Percentiles rank a stretch among this genome's conserved stretches.
Evolutionary conservation across 306 rosid genomes (phyloP).

Genomic region (Vigna unguiculata): DNA sequence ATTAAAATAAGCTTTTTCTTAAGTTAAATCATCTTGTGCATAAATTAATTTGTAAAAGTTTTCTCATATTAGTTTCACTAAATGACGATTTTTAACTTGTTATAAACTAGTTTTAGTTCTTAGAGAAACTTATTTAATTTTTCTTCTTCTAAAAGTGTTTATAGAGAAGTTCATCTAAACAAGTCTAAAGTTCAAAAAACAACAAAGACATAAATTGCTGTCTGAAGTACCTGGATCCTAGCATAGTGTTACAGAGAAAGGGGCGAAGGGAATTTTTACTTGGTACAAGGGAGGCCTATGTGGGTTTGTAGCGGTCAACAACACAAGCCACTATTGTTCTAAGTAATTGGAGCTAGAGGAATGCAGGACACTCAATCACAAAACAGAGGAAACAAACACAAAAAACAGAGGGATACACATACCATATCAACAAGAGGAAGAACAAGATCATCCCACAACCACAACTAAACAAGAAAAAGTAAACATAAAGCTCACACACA

Average conservation of each 20-base stretch:
- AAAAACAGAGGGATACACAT: neutral
- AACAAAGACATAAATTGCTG: slow-evolving; percentile 13
- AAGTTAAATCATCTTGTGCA: no score
- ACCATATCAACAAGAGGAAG: neutral
- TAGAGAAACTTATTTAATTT: no score
- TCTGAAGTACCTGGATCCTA: slow-evolving; percentile 1
- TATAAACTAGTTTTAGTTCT: no score
- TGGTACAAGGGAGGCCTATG: slow-evolving; percentile 6
- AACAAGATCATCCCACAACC: slow-evolving; percentile 2
- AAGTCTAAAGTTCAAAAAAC: neutral
- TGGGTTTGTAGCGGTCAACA: neutral
- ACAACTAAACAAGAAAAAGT: neutral
- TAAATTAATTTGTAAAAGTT: no score
- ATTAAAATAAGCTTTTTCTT: no score
- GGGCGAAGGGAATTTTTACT: neutral
- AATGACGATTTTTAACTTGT: no score
- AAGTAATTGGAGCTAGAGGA: slow-evolving; percentile 16
- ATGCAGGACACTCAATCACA: neutral
- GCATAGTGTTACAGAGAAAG: neutral
- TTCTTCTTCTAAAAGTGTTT: no score
- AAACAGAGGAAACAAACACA: neutral
- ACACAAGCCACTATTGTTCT: neutral
- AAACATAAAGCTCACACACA: slow-evolving; percentile 2
- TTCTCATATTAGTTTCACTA: no score
- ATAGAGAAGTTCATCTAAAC: no score